A percentile compares a stretch with the other conserved stretches of the same genome.
These are phyloP conservation scores for Blastomyces gilchristii DNA, from an alignment of 2,329 filamentous ascomycete species.

Conservation along the genomic window DNA sequence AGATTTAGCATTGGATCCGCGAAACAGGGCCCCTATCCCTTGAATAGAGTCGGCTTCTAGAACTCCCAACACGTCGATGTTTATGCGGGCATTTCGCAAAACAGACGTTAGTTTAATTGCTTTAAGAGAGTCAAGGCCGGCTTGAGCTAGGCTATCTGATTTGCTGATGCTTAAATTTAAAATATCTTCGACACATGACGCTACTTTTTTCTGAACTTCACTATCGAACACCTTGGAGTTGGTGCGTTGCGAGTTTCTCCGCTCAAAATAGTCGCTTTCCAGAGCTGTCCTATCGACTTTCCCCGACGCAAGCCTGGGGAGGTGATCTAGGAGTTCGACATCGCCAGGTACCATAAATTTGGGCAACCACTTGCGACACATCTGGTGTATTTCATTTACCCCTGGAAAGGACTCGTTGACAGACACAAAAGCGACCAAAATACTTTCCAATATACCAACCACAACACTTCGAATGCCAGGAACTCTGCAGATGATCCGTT, in stretches of 20 bases:
- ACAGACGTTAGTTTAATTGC: constrained; percentile 55
- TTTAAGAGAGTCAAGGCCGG: constrained; percentile 57
- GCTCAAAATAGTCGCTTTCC: constrained; percentile 42
- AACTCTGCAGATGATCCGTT: constrained; percentile 56
- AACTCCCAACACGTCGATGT: constrained; percentile 50
- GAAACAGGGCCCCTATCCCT: constrained; percentile 26
- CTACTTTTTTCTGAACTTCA: constrained; percentile 27
- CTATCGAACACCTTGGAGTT: constrained; percentile 18
- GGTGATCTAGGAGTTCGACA: constrained; percentile 50
- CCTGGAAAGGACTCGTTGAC: constrained; percentile 36
- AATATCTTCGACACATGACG: constrained; percentile 32
- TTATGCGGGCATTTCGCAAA: constrained; percentile 49
- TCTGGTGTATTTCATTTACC: constrained; percentile 41
- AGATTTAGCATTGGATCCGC: constrained; percentile 15
- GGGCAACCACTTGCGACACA: constrained; percentile 66
- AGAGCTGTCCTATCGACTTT: constrained; percentile 66
- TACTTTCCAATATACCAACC: constrained; percentile 56
- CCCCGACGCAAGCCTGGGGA: constrained; percentile 71
- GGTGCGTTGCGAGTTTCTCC: constrained; percentile 17
- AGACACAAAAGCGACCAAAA: constrained; percentile 65
- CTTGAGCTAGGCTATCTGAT: constrained; percentile 39
- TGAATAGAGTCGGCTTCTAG: constrained; percentile 46
- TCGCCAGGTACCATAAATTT: constrained; percentile 74
- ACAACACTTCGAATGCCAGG: constrained; percentile 54
- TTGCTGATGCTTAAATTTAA: constrained; percentile 32